Conservation (phyloP, 208 protist species). For the Trypanosoma scelopori region DNA sequence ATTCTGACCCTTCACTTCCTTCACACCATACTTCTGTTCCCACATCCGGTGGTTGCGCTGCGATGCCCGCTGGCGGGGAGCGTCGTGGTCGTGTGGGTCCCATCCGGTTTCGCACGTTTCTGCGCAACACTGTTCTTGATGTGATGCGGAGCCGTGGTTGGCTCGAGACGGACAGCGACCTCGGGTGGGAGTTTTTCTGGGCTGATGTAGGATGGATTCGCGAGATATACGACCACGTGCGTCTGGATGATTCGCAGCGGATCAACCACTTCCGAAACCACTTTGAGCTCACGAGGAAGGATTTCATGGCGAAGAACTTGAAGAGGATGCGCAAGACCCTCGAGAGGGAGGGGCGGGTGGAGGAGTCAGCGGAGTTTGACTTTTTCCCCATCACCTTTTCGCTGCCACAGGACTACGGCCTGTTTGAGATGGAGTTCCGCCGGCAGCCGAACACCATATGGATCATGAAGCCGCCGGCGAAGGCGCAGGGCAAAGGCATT, state of each 20-base stretch:
- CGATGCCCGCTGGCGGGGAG: slow-evolving; percentile 26
- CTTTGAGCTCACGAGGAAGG: slow-evolving; percentile 96
- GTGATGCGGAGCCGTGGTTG: slow-evolving; percentile 91
- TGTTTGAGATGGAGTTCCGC: slow-evolving; percentile 95
- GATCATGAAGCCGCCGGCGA: slow-evolving; percentile 98
- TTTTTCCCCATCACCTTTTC: slow-evolving; percentile 95
- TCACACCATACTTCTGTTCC: slow-evolving; percentile 11
- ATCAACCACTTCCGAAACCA: slow-evolving; percentile 97
- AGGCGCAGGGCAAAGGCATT: slow-evolving; percentile 96
- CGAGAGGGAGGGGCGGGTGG: slow-evolving; percentile 80
- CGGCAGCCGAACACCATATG: slow-evolving; percentile 87
- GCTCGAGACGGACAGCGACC: slow-evolving; percentile 91
- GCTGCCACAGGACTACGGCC: slow-evolving; percentile 93
- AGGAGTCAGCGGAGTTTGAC: slow-evolving; percentile 88
- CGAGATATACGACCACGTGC: slow-evolving; percentile 89
- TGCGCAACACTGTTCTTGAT: slow-evolving; percentile 91
- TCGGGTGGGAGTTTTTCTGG: slow-evolving; percentile 94
- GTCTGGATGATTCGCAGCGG: slow-evolving; percentile 82
- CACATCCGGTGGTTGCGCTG: not conserved
- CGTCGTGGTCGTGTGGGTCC: slow-evolving; percentile 45
- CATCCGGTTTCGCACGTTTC: slow-evolving; percentile 83
- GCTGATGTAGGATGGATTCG: slow-evolving; percentile 92
- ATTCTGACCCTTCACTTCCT: too few relatives aligned
- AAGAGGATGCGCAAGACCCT: slow-evolving; percentile 90
- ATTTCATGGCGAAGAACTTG: slow-evolving; percentile 95